Percentiles rank a stretch among this genome's conserved stretches.
Evolutionary conservation across 805 yeast species (phyloP).

Genomic region (Saccharomycopsis schoenii): DNA sequence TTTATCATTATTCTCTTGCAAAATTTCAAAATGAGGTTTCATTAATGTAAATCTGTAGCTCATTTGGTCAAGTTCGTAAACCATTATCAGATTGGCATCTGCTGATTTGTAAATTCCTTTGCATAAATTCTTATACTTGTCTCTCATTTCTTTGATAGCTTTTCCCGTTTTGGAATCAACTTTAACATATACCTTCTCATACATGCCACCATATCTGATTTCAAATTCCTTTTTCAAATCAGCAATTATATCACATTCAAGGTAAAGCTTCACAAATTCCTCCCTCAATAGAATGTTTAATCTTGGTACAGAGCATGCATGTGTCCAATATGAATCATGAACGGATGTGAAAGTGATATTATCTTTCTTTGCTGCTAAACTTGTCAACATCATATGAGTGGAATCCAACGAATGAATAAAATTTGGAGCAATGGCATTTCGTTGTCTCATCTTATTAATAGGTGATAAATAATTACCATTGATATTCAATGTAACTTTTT

Average conservation of each 20-base stretch:
- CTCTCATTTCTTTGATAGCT: not conserved
- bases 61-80: not conserved
- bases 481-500: not conserved
- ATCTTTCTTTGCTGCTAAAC: conserved; percentile 57
- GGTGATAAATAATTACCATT: not conserved
- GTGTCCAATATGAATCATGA: conserved; percentile 98
- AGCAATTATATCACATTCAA: not conserved
- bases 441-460: not conserved
- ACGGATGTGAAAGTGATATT: conserved; percentile 82
- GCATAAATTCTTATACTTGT: not conserved
- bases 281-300: conserved; percentile 68
- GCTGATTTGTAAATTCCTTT: not conserved
- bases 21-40: not conserved
- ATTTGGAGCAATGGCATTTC: conserved; percentile 6
- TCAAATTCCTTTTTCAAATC: conserved; percentile 1
- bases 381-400: conserved; percentile 88
- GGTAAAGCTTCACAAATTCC: conserved; percentile 44
- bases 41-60: not conserved
- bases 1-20: not conserved
- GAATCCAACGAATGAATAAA: conserved; percentile 94
- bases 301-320: conserved; percentile 67
- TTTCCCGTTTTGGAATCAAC: not conserved
- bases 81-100: not conserved
- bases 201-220: not conserved
- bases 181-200: not conserved